A percentile compares a stretch with the other conserved stretches of the same genome.
These are phyloP conservation scores for Phanerochaete sordida DNA, from an alignment of 768 basidiomycete genomes.

Conservation along the genomic window DNA sequence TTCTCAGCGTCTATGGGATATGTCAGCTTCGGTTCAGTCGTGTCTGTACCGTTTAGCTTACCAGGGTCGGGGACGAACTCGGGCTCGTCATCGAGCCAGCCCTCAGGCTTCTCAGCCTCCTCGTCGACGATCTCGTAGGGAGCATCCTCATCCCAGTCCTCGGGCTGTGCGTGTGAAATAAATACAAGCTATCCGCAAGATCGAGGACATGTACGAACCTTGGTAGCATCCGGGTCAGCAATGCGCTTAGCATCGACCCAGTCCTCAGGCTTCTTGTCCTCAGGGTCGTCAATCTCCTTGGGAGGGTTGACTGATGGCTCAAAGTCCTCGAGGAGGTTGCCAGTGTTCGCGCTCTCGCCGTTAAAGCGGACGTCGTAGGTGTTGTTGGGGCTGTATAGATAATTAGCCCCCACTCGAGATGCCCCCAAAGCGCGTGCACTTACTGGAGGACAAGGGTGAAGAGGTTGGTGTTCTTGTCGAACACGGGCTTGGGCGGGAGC, in stretches of 20 bases:
- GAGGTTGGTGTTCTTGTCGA: conserved; percentile 88
- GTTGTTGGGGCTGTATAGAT: conserved; percentile 72
- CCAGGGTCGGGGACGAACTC: conserved; percentile 82
- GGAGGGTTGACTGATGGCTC: conserved; percentile 89
- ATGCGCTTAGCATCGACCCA: conserved; percentile 95
- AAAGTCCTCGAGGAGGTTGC: conserved; percentile 91
- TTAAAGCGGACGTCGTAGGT: conserved; percentile 92
- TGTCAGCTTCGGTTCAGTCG: not conserved
- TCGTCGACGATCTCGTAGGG: conserved; percentile 89
- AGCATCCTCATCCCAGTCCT: conserved; percentile 97
- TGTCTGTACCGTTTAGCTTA: conserved; percentile 25
- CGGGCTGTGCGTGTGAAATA: conserved; percentile 50
- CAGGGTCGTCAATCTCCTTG: conserved; percentile 89
- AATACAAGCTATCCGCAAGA: not conserved
- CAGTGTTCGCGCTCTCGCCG: conserved; percentile 74
- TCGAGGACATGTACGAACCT: conserved; percentile 41
- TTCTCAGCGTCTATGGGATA: conserved; percentile 66
- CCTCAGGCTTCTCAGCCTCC: conserved; percentile 87
- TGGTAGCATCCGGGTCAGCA: conserved; percentile 76
- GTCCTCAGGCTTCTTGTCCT: conserved; percentile 84
- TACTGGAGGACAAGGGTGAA: conserved; percentile 94
- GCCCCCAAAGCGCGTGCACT: conserved; percentile 28
- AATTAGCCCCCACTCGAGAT: too few species aligned
- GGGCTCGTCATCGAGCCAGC: conserved; percentile 93
- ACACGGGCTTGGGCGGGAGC: conserved; percentile 66